phyloP scores from a whole-genome alignment of 75 land plant genomes.

The Cupressus sempervirens region DNA sequence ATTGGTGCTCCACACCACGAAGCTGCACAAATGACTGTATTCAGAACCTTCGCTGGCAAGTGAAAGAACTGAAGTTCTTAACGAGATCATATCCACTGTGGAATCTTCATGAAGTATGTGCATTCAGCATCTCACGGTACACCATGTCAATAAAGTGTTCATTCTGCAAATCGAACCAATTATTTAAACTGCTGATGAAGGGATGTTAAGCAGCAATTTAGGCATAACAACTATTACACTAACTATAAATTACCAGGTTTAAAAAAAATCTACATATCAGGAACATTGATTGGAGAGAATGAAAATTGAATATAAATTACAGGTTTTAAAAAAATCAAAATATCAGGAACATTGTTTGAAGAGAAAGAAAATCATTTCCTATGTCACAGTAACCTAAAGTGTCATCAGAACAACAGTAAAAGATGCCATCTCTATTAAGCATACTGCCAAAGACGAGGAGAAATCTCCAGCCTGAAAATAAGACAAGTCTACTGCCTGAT shows the following conservation, averaged over 20 bases:
- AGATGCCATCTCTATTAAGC: background rate
- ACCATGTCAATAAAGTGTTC: slow-evolving; percentile 53
- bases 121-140: slow-evolving; percentile 50
- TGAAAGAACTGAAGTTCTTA: background rate
- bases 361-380: background rate
- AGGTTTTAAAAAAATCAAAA: slow-evolving; percentile 3
- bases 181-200: background rate
- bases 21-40: background rate
- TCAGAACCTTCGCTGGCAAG: background rate
- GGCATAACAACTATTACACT: background rate
- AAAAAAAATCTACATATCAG: background rate
- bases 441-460: background rate
- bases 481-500: background rate
- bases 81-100: background rate
- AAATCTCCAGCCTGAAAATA: background rate
- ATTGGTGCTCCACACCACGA: background rate
- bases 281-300: slow-evolving; percentile 7
- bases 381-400: background rate
- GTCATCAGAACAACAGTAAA: background rate
- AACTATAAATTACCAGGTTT: background rate
- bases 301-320: background rate
- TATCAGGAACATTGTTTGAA: slow-evolving; percentile 1
- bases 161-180: slow-evolving; percentile 25
- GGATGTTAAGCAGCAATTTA: background rate
- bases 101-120: slow-evolving; percentile 25